These are phyloP conservation scores for Neoboletus subvelutipes DNA, from an alignment of 768 basidiomycete species.

Conservation along the genomic window DNA sequence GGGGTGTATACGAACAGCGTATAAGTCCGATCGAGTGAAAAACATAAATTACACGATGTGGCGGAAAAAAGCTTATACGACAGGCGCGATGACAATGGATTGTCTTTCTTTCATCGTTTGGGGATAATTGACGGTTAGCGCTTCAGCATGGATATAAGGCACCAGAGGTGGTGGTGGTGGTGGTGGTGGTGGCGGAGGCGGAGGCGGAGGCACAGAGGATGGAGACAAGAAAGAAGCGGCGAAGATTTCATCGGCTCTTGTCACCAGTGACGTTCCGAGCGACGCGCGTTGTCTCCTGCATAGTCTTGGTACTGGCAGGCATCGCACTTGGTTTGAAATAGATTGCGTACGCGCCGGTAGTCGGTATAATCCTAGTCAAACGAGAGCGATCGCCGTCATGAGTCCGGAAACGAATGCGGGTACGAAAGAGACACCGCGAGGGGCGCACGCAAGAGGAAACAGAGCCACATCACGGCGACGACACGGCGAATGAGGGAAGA, in stretches of 20 bases:
- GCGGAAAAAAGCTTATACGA: background rate
- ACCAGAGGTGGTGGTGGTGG: background rate
- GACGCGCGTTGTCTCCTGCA: slow-evolving; percentile 35
- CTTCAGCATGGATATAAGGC: slow-evolving; percentile 1
- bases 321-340: slow-evolving; percentile 68
- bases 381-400: background rate
- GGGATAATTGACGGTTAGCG: background rate
- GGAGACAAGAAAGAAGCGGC: background rate
- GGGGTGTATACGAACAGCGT: background rate
- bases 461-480: background rate
- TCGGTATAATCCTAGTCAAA: slow-evolving; percentile 40
- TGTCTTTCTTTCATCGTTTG: background rate
- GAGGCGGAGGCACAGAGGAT: background rate
- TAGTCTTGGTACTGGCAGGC: slow-evolving; percentile 43
- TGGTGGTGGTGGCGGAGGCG: no score
- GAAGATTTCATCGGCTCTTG: background rate
- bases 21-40: background rate
- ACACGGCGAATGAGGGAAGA: background rate
- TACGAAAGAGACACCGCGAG: background rate
- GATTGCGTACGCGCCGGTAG: slow-evolving; percentile 55
- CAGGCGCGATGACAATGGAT: background rate
- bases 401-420: background rate
- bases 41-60: background rate
- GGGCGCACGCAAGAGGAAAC: background rate
- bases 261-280: slow-evolving; percentile 26